Evolutionary conservation across 1,284 basidiomycete species (phyloP).

Genomic region (Cryptococcus amylolentus): DNA sequence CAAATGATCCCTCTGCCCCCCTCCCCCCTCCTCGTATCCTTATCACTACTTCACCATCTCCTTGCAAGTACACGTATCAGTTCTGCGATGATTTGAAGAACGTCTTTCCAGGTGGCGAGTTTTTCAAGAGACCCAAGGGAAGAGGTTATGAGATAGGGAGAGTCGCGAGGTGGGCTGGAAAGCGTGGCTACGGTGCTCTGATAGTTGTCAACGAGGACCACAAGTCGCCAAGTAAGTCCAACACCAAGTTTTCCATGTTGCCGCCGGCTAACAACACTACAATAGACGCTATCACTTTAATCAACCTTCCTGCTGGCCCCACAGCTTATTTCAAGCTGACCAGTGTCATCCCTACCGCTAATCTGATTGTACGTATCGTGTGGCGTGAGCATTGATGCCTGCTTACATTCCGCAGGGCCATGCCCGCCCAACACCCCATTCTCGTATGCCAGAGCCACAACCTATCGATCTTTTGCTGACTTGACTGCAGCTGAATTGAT

Average conservation of each 20-base stretch:
- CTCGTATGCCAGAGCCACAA: slow-evolving; percentile 53
- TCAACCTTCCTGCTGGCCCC: slow-evolving; percentile 86
- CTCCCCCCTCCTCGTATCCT: slow-evolving; percentile 71
- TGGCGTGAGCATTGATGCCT: slow-evolving; percentile 55
- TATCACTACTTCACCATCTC: slow-evolving; percentile 84
- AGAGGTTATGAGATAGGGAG: slow-evolving; percentile 90
- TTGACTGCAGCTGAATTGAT: slow-evolving; percentile 70
- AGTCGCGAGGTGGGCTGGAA: slow-evolving; percentile 90
- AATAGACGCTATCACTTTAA: slow-evolving; percentile 83
- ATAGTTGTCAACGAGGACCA: slow-evolving; percentile 91
- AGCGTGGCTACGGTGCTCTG: slow-evolving; percentile 75
- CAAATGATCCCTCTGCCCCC: neutral
- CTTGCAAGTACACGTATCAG: slow-evolving; percentile 75
- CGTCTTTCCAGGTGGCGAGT: slow-evolving; percentile 92
- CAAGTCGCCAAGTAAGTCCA: slow-evolving; percentile 77
- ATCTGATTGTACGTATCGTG: slow-evolving; percentile 68
- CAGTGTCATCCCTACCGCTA: slow-evolving; percentile 76
- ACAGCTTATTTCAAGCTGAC: slow-evolving; percentile 95
- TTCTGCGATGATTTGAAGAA: slow-evolving; percentile 89
- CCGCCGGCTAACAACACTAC: slow-evolving; percentile 1
- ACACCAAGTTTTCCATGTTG: neutral
- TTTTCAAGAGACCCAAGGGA: slow-evolving; percentile 83
- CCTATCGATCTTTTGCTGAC: slow-evolving; percentile 1
- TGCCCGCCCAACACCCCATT: slow-evolving; percentile 85
- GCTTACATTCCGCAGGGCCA: slow-evolving; percentile 64